A percentile compares a stretch with the other conserved stretches of the same genome.
These are phyloP conservation scores for Suillus fuscotomentosus DNA, from an alignment of 768 basidiomycete species.

Conservation along the genomic window DNA sequence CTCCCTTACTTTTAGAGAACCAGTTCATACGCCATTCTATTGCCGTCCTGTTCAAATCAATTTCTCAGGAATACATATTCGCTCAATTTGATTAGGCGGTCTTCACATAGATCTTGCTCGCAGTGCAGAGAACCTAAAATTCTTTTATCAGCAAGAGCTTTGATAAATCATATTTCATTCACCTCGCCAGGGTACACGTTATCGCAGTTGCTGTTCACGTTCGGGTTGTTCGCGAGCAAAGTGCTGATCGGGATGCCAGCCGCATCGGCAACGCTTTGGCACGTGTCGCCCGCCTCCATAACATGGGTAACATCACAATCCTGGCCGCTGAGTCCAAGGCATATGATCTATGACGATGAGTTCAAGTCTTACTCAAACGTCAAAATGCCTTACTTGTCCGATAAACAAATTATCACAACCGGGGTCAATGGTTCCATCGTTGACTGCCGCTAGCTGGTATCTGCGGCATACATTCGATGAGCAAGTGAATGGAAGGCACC, in stretches of 20 bases:
- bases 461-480: conserved; percentile 38
- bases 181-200: conserved; percentile 66
- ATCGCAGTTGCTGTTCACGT: conserved; percentile 48
- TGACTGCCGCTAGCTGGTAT: conserved; percentile 58
- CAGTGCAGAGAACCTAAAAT: conserved; percentile 26
- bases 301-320: conserved; percentile 57
- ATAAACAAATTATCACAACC: conserved; percentile 54
- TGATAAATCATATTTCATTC: background rate
- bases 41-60: conserved; percentile 4
- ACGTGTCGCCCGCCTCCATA: conserved; percentile 49
- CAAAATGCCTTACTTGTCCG: conserved; percentile 39
- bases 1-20: background rate
- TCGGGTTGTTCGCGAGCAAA: conserved; percentile 65
- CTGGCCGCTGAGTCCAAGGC: conserved; percentile 53
- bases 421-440: conserved; percentile 45
- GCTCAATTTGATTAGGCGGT: background rate
- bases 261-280: conserved; percentile 38
- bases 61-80: background rate
- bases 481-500: background rate
- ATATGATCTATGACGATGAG: conserved; percentile 37
- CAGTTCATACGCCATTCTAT: background rate
- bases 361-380: background rate
- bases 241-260: conserved; percentile 44
- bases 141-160: conserved; percentile 1
- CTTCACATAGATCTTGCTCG: conserved; percentile 20